Evolutionary conservation across 805 yeast genomes (phyloP), one percentile per base, ranked within the genome.

Genomic region (Tetrapisispora arboricola): DNA sequence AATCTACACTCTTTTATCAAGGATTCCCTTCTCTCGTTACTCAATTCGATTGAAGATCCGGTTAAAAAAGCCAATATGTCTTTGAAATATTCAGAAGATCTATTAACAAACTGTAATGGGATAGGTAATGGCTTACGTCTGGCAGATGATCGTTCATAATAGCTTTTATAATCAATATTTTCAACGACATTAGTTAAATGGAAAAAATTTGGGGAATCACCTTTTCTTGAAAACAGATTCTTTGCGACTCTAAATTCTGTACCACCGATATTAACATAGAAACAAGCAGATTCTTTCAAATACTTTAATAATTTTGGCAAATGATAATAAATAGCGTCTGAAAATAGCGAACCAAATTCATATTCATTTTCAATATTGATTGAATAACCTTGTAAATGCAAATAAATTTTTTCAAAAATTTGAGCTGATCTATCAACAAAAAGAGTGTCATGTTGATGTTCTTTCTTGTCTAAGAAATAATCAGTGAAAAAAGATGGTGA

Each of bases 401-500:
- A 55, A 49, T 75, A 74, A 16, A 87, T 82, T 46, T 68, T 65
- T 41, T 75, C 73, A 57, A 87, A 87, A 0, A 84, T 73, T 1
- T 59, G 65, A 0, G 94, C 81, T 9, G 80, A 78, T 28, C 96
- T 65, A 58, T 87, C 96, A 41, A 87, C 75, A 50, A 75, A 76
- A 9, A 84, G 57, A 0, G 71, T 61, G 30, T 64, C 66, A 8
- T 39, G 38, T 22, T 27, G 5, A 31, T 42, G 39, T 5, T 37
- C 32, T 22, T 18, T 38, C 7, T 39, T 36, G 21, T 32, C 36
- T 19, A 30, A 49, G 57, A 87, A 87, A 63, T 67, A 84, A 21
- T 71, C 67, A 2, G 96, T 85, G 65, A 87, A 88, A 57, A 83
- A 86, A 4, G 94, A 84, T 0, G 96, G 96, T 0, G 80, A 80